A percentile compares a stretch with the other conserved stretches of the same genome.
Evolutionary conservation across 306 rosid genomes (phyloP).

Genomic region (Ammopiptanthus mongolicus): DNA sequence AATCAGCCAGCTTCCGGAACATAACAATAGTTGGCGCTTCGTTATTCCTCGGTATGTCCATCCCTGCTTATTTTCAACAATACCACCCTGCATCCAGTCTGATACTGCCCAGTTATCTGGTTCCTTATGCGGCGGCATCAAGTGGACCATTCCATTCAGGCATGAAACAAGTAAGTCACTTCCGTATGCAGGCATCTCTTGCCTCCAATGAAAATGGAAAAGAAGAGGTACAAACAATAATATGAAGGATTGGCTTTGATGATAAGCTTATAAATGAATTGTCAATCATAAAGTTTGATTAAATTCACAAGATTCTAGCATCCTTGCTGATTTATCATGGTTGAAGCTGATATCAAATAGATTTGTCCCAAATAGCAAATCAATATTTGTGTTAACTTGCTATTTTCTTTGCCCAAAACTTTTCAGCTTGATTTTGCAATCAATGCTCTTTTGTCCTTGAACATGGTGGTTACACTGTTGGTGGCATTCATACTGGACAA

Average conservation of each 20-base stretch:
- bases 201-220: not conserved
- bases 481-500: slow-evolving; percentile 75
- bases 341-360: not conserved
- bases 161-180: slow-evolving; percentile 48
- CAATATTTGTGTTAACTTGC: slow-evolving; percentile 5
- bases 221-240: not conserved
- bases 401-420: slow-evolving; percentile 19
- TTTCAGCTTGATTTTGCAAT: slow-evolving; percentile 79
- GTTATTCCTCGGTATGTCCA: slow-evolving; percentile 86
- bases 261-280: not conserved
- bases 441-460: slow-evolving; percentile 81
- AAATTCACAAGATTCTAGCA: not conserved
- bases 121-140: slow-evolving; percentile 90
- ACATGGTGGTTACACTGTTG: slow-evolving; percentile 87
- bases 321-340: not conserved
- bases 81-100: slow-evolving; percentile 62
- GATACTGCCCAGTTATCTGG: slow-evolving; percentile 75
- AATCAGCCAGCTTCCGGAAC: slow-evolving; percentile 73
- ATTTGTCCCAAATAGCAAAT: not conserved
- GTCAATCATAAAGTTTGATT: not conserved
- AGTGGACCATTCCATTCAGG: slow-evolving; percentile 74
- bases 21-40: slow-evolving; percentile 77
- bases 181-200: not conserved
- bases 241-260: not conserved
- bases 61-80: slow-evolving; percentile 92